Percentiles rank a stretch among this genome's conserved stretches.
These are phyloP conservation scores for Wickerhamiella cacticola DNA, from an alignment of 805 yeast species.

Conservation along the genomic window DNA sequence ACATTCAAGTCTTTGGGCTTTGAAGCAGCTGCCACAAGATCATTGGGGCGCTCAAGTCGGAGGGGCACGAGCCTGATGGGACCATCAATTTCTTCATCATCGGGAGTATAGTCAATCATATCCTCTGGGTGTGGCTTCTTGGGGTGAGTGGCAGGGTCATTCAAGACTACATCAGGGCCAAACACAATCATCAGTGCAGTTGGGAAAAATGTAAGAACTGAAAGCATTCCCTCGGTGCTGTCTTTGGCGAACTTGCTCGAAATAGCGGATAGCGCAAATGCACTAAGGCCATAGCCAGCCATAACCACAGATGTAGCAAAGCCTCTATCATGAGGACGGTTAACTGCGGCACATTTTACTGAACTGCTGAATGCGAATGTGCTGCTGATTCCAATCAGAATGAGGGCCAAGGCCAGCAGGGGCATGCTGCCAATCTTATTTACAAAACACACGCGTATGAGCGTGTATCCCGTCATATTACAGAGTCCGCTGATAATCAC, in stretches of 20 bases:
- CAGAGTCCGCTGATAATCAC: slow-evolving; percentile 39
- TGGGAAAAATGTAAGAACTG: slow-evolving; percentile 33
- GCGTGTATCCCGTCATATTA: slow-evolving; percentile 44
- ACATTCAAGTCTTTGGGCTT: slow-evolving; percentile 4
- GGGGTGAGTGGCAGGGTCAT: slow-evolving; percentile 14
- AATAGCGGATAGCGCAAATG: slow-evolving; percentile 49
- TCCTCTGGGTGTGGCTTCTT: slow-evolving; percentile 1
- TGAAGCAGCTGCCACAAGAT: slow-evolving; percentile 1
- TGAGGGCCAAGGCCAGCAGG: slow-evolving; percentile 36
- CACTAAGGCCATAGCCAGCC: slow-evolving; percentile 64
- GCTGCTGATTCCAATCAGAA: slow-evolving; percentile 55
- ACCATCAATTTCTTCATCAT: slow-evolving; percentile 9
- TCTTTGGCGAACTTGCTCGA: slow-evolving; percentile 44
- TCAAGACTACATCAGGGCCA: slow-evolving; percentile 19
- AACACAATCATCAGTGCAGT: slow-evolving; percentile 37
- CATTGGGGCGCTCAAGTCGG: neutral
- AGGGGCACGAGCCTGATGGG: slow-evolving; percentile 9
- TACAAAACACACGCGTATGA: slow-evolving; percentile 42
- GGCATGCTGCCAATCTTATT: slow-evolving; percentile 28
- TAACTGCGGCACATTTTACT: slow-evolving; percentile 61
- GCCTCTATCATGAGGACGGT: slow-evolving; percentile 56
- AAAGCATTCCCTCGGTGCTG: slow-evolving; percentile 40
- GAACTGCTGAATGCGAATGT: slow-evolving; percentile 53
- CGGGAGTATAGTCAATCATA: slow-evolving; percentile 9
- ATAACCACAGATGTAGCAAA: slow-evolving; percentile 65